Percentiles rank a stretch among this genome's conserved stretches.
phyloP scores from a whole-genome alignment of 2,329 filamentous ascomycete species.

The Botrytis byssoidea region DNA sequence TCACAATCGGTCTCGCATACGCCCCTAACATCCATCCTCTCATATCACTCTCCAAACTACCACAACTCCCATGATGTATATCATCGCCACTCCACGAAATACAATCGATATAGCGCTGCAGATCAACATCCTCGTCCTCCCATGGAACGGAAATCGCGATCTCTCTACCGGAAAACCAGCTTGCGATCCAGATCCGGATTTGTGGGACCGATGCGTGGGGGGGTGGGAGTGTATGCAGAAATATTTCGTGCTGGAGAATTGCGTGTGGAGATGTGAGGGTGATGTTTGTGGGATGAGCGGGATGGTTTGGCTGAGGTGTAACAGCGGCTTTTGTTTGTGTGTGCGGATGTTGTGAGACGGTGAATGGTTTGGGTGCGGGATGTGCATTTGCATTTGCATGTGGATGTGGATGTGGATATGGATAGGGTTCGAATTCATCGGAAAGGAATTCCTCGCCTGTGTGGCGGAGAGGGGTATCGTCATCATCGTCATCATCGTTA shows the following conservation, averaged over 20 bases:
- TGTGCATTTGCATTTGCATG: neutral
- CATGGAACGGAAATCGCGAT: neutral
- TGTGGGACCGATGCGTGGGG: neutral
- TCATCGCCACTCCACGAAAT: constrained; percentile 3
- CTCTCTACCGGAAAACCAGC: neutral
- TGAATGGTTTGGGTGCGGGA: neutral
- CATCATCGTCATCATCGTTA: neutral
- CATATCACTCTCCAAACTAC: neutral
- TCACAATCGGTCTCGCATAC: neutral
- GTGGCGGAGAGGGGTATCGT: neutral
- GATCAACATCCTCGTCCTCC: neutral
- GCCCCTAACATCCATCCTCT: neutral
- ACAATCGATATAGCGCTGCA: neutral
- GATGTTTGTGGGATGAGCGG: neutral
- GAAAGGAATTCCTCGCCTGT: neutral
- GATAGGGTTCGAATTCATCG: no score
- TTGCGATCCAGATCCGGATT: neutral
- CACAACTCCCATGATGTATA: neutral
- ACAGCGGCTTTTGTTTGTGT: fast-evolving
- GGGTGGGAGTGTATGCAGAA: neutral
- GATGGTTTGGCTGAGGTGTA: neutral
- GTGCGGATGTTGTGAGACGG: neutral
- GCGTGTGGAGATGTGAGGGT: neutral
- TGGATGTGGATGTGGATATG: neutral
- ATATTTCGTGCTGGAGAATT: neutral